Evolutionary conservation across 441 rosid species (phyloP), one percentile per base, ranked within the genome.

Genomic region (Mallotus japonicus): DNA sequence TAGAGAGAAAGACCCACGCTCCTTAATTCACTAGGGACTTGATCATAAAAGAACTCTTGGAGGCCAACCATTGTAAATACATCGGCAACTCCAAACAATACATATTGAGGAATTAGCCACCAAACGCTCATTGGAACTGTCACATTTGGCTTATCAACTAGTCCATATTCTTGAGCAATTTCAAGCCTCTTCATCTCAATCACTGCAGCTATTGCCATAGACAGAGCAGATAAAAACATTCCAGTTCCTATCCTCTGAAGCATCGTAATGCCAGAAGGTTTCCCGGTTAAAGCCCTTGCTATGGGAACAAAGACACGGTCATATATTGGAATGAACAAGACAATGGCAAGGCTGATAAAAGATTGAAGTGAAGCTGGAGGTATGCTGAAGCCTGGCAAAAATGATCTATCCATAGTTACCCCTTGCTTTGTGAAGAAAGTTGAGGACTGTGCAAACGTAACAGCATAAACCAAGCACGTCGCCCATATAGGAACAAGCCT

Each of bases 341-440:
- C 71, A 56, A 84, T 65, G 20, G 87, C 69, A 40, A 89, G 71
- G 80, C 87, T 74, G 40, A 78, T 72, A 68, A 88, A 83, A 37
- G 80, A 78, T 37, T 88, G 95, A 62, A 91, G 91, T 6, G 93
- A 70, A 73, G 97, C 93, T 0, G 97, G 82, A 55, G 97, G 87
- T 55, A 89, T 60, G 44, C 78, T 42, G 60, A 86, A 76, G 58
- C 73, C 60, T 0, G 76, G 66, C 62, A 77, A 76, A 60, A 91
- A 77, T 68, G 84, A 69, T 84, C 93, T 81, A 77, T 88, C 90
- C 90, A 91, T 80, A 11, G 95, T 88, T 11, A 83, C 87, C 49
- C 90, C 97, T 84, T 91, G 97, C 75, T 86, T 91, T 2, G 93
- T 88, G 65, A 88, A 91, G 81, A 89, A 87, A 62, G 92, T 91